A percentile compares a stretch with the other conserved stretches of the same genome.
These are phyloP conservation scores for Hygrocybe punicea DNA, from an alignment of 768 basidiomycete genomes.

Conservation along the genomic window DNA sequence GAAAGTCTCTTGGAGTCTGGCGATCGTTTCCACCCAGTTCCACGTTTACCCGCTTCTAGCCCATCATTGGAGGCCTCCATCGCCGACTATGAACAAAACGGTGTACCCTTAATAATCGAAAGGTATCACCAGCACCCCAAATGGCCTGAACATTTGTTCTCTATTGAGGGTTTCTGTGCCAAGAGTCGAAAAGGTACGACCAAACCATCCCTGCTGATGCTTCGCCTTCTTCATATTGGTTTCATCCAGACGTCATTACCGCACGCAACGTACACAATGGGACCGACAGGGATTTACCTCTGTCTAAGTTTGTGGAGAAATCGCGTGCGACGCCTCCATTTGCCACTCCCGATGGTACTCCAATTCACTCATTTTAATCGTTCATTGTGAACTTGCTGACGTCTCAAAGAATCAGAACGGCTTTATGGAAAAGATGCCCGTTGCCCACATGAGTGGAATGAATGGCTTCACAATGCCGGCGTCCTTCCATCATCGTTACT, in stretches of 20 bases:
- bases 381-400: background rate
- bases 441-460: conserved; percentile 63
- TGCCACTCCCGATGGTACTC: conserved; percentile 40
- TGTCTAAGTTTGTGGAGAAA: conserved; percentile 52
- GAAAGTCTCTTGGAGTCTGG: conserved; percentile 37
- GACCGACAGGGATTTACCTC: conserved; percentile 48
- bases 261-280: conserved; percentile 58
- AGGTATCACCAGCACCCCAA: conserved; percentile 50
- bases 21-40: conserved; percentile 42
- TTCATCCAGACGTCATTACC: conserved; percentile 50
- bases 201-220: background rate
- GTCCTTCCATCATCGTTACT: conserved; percentile 53
- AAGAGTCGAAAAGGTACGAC: conserved; percentile 30
- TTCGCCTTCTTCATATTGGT: background rate
- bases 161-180: conserved; percentile 49
- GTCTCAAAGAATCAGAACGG: conserved; percentile 49
- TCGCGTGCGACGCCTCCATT: conserved; percentile 37
- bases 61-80: conserved; percentile 36
- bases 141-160: conserved; percentile 59
- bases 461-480: conserved; percentile 50
- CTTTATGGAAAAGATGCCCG: conserved; percentile 76
- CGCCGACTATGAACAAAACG: conserved; percentile 44
- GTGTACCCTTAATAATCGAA: conserved; percentile 62
- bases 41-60: conserved; percentile 36
- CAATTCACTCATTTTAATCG: background rate